phyloP scores from a whole-genome alignment of 306 rosid genomes.

The Arachis stenosperma region DNA sequence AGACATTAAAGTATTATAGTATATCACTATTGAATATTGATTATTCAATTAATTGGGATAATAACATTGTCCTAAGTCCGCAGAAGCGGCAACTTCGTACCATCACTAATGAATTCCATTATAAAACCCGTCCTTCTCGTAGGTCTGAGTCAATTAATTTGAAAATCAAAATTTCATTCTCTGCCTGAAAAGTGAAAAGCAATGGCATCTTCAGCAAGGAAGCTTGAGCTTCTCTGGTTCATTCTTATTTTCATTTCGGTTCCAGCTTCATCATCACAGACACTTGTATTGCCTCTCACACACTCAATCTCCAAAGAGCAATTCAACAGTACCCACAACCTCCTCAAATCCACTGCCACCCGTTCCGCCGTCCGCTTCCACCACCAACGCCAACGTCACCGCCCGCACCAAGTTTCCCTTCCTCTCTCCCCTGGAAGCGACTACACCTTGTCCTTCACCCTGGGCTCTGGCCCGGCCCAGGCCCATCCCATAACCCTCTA shows the following conservation, averaged over 20 bases:
- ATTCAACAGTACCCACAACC: slow-evolving; percentile 70
- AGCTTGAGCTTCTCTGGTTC: slow-evolving; percentile 40
- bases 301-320: slow-evolving; percentile 66
- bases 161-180: slow-evolving; percentile 11
- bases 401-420: slow-evolving; percentile 61
- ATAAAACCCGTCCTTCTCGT: slow-evolving; percentile 15
- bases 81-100: slow-evolving; percentile 37
- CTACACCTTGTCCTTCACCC: slow-evolving; percentile 71
- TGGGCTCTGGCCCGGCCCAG: slow-evolving; percentile 61
- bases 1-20: neutral
- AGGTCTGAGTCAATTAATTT: neutral
- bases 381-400: slow-evolving; percentile 37
- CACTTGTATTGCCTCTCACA: slow-evolving; percentile 59
- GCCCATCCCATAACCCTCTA: slow-evolving; percentile 73
- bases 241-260: slow-evolving; percentile 49
- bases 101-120: neutral
- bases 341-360: slow-evolving; percentile 68
- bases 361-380: slow-evolving; percentile 73
- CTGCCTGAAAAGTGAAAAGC: neutral
- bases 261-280: slow-evolving; percentile 32
- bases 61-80: slow-evolving; percentile 26
- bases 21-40: neutral
- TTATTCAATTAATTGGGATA: neutral
- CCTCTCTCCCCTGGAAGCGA: slow-evolving; percentile 91
- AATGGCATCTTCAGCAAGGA: neutral